Percentiles rank a stretch among this genome's conserved stretches.
Conservation (phyloP, 208 protist species). For the Crithidia expoeki region DNA sequence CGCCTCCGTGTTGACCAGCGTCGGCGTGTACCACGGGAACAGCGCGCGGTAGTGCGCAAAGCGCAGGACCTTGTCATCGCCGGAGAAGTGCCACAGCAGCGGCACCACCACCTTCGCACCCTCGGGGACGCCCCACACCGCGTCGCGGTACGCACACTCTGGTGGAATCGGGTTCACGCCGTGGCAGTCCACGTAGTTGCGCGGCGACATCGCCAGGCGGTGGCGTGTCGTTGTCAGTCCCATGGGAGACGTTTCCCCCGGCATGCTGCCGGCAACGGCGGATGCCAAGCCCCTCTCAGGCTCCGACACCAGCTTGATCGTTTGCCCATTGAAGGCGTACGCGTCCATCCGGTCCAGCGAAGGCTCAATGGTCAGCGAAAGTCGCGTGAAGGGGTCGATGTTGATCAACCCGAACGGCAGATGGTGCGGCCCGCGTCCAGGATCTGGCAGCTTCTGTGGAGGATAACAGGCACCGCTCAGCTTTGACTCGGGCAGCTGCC, state of each 20-base stretch:
- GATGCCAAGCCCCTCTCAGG: background rate
- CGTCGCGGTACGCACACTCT: slow-evolving; percentile 1
- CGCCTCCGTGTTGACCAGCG: background rate
- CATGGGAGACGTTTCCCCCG: background rate
- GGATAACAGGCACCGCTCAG: too few species aligned
- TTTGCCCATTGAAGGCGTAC: background rate
- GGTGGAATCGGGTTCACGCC: background rate
- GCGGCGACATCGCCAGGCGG: background rate
- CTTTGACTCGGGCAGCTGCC: background rate
- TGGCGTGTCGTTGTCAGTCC: background rate
- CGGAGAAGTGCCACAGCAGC: slow-evolving; percentile 8
- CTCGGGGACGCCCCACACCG: slow-evolving; percentile 2
- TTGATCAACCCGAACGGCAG: background rate
- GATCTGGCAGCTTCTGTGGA: background rate
- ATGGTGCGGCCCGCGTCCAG: background rate
- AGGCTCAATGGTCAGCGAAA: background rate
- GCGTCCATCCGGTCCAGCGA: background rate
- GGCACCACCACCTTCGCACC: background rate
- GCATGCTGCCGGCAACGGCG: background rate
- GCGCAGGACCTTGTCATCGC: background rate
- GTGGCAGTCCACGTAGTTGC: background rate
- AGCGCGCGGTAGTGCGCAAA: background rate
- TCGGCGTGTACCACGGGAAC: slow-evolving; percentile 12
- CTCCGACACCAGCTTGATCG: background rate
- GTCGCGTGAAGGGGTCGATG: background rate